Conservation (phyloP, 106 monocot species). For the Allium fistulosum region DNA sequence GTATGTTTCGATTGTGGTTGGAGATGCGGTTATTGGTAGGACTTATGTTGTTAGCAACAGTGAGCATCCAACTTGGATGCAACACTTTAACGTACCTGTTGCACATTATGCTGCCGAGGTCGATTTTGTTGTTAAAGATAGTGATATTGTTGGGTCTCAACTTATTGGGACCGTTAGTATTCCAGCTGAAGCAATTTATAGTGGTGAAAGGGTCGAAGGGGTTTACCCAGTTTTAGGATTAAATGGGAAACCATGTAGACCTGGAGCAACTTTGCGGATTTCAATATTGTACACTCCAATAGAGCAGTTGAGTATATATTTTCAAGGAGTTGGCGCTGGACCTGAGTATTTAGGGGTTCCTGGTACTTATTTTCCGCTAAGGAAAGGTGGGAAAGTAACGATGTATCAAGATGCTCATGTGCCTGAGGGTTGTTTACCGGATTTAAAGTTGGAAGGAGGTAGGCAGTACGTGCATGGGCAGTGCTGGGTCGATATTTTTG, state of each 20-base stretch:
- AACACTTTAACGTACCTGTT: conserved; percentile 78
- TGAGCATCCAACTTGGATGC: conserved; percentile 87
- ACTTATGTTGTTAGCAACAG: conserved; percentile 79
- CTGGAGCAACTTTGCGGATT: conserved; percentile 51
- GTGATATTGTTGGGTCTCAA: conserved; percentile 71
- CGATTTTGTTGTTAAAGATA: conserved; percentile 74
- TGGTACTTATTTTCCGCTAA: conserved; percentile 73
- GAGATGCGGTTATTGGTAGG: conserved; percentile 47
- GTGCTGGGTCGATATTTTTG: conserved; percentile 79
- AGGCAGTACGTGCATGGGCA: conserved; percentile 58
- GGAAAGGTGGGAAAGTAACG: conserved; percentile 51
- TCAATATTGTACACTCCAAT: conserved; percentile 72
- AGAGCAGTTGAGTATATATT: conserved; percentile 47
- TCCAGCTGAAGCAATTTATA: conserved; percentile 44
- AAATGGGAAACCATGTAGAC: conserved; percentile 73
- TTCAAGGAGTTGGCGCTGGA: conserved; percentile 43
- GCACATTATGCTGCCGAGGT: conserved; percentile 69
- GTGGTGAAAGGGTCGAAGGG: conserved; percentile 61
- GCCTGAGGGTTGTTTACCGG: conserved; percentile 61
- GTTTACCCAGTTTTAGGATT: conserved; percentile 45
- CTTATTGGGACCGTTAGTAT: conserved; percentile 68
- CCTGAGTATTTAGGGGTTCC: conserved; percentile 59
- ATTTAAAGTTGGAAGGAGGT: conserved; percentile 40
- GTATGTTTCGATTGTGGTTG: conserved; percentile 57
- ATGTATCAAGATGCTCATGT: conserved; percentile 87